A percentile compares a stretch with the other conserved stretches of the same genome.
phyloP scores from a whole-genome alignment of 2,329 filamentous ascomycete genomes.

The Hymenoscyphus scutula region DNA sequence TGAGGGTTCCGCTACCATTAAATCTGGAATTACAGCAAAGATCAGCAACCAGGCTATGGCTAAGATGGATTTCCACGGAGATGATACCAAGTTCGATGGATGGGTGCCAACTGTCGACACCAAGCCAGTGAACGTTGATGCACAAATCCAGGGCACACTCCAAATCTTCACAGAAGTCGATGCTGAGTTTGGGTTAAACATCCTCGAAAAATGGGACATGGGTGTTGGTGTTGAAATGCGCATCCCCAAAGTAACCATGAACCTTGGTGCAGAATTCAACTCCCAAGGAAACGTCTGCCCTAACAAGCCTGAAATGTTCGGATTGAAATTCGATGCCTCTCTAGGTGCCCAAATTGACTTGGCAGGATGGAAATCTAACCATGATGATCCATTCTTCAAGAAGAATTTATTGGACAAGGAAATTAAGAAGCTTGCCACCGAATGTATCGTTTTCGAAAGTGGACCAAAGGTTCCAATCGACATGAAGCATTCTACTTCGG shows the following conservation, averaged over 20 bases:
- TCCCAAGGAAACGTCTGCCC: conserved; percentile 11
- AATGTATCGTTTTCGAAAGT: conserved; percentile 8
- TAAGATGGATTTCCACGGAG: conserved; percentile 5
- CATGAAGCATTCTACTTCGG: conserved; percentile 5
- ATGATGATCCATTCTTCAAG: not conserved
- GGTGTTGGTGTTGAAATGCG: conserved; percentile 10
- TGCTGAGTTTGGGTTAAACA: conserved; percentile 5
- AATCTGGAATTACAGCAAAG: conserved; percentile 5
- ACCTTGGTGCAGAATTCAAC: conserved; percentile 11
- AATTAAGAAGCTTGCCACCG: conserved; percentile 5
- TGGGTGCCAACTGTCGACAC: conserved; percentile 12
- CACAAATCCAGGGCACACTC: conserved; percentile 11
- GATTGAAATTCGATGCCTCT: conserved; percentile 7
- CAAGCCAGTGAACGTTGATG: conserved; percentile 1
- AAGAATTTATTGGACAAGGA: conserved; percentile 8
- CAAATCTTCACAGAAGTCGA: not conserved
- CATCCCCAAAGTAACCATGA: conserved; percentile 11
- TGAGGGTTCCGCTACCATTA: conserved; percentile 9
- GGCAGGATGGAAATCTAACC: conserved; percentile 5
- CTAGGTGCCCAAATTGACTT: conserved; percentile 8
- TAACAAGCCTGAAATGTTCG: conserved; percentile 9
- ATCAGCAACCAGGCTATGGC: conserved; percentile 4
- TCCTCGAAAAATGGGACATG: conserved; percentile 2
- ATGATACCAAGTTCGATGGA: conserved; percentile 5
- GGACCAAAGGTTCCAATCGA: conserved; percentile 7